Evolutionary conservation across 176 grass and related monocot genomes (phyloP), one percentile per base, ranked within the genome.

Genomic region (Triticum dicoccoides): DNA sequence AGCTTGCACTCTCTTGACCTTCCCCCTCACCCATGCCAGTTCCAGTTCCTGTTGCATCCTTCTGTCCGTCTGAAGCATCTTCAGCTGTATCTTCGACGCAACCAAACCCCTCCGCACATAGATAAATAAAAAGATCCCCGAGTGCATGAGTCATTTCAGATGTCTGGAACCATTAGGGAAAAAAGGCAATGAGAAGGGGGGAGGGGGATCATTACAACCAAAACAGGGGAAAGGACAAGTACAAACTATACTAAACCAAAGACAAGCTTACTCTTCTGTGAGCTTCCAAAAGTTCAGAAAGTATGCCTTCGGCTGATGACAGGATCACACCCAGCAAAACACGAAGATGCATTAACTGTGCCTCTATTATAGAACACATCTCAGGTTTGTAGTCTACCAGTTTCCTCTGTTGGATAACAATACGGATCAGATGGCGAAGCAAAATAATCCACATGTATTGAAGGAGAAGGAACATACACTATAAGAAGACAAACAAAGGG

Each of bases 11-110:
- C 83, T 94, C 91, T 64, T 81, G 41, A 51, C 96, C 96, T 73
- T 96, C 88, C 68, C 96, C 96, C 29, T 98, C 91, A 61, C 96
- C 96, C 96, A 98, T 91, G 47, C 96, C 96, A 83, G 96, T 98
- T 86, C 96, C 96, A 82, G 71, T 94, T 87, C 88, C 90, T 51
- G 81, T 87, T 37, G 86, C 93, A 84, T 94, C 88, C 82, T 92
- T 76, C 61, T 92, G 84, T 82, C 89, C 90, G 78, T 89, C 84
- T 44, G 84, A 79, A 64, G 61, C 80, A 86, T 78, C 89, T 89
- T 98, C 96, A 47, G 69, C 71, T 84, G 82, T 62, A 94, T 96
- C 96, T 84, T 94, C 88, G 6, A 81, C 20, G 29, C 91, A 90
- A 86, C 96, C 93, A 92, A 98, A 94, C 18, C 96, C 96, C 72